Evolutionary conservation across 148 eudicot genomes (phyloP).

Genomic region (Nepenthes mirabilis): DNA sequence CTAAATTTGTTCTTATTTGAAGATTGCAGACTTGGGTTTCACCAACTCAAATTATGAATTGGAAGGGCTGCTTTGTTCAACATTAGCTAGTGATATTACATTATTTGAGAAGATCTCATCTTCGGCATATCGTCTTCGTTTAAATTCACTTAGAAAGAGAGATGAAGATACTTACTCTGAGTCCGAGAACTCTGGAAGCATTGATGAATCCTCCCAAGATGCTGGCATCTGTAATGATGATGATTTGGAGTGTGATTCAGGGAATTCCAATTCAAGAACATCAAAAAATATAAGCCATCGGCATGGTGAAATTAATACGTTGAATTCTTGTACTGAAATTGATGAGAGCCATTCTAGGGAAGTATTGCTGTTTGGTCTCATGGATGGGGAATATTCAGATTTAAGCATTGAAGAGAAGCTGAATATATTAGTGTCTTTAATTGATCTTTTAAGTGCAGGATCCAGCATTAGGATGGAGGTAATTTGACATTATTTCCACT

Average conservation of each 20-base stretch:
- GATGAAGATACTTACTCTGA: constrained; percentile 48
- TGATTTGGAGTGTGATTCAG: constrained; percentile 47
- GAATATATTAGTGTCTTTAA: constrained; percentile 52
- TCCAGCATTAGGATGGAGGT: constrained; percentile 76
- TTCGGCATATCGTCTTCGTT: constrained; percentile 69
- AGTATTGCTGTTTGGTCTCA: constrained; percentile 77
- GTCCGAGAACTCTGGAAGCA: constrained; percentile 59
- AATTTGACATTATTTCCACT: constrained; percentile 3
- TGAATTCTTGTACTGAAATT: constrained; percentile 43
- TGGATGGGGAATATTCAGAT: constrained; percentile 93
- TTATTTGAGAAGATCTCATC: constrained; percentile 79
- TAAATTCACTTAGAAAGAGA: constrained; percentile 26
- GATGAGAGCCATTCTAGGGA: constrained; percentile 95
- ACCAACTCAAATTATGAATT: constrained; percentile 35
- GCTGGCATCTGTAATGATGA: constrained; percentile 22
- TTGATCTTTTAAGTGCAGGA: constrained; percentile 75
- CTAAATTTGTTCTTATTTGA: constrained; percentile 10
- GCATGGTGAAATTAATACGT: constrained; percentile 13
- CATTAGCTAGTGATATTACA: constrained; percentile 78
- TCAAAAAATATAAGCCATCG: constrained; percentile 7
- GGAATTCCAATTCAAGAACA: constrained; percentile 21
- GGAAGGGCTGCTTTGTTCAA: constrained; percentile 51
- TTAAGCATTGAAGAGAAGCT: constrained; percentile 85
- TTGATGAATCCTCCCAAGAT: constrained; percentile 44
- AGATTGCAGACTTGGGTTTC: constrained; percentile 62